These are phyloP conservation scores for Bathelium albidoporum DNA, from an alignment of 495 filamentous ascomycete species.

Conservation along the genomic window DNA sequence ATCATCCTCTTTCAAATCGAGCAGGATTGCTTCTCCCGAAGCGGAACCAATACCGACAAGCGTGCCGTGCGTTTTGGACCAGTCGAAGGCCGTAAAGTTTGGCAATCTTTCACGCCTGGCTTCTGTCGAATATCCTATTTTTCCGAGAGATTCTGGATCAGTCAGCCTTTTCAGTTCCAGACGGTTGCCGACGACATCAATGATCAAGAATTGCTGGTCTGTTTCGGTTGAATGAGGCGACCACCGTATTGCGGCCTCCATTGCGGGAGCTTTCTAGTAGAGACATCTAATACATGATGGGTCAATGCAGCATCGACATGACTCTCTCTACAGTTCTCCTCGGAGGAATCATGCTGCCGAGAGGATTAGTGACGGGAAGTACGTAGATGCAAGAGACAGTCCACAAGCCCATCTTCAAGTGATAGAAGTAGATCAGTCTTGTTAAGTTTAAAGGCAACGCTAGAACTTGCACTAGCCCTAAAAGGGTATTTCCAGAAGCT, in stretches of 20 bases:
- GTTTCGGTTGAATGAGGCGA: conserved; percentile 62
- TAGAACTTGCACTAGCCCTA: neutral
- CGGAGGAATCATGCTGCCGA: neutral
- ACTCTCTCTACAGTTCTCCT: neutral
- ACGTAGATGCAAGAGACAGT: no score
- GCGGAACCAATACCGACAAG: conserved; percentile 77
- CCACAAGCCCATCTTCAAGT: no score
- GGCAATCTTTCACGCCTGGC: conserved; percentile 71
- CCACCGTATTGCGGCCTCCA: conserved; percentile 76
- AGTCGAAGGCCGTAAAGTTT: conserved; percentile 86
- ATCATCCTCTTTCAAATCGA: conserved; percentile 58
- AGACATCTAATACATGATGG: neutral
- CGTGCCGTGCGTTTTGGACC: conserved; percentile 70
- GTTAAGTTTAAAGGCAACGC: no score
- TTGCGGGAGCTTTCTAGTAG: conserved; percentile 17
- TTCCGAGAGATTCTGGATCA: conserved; percentile 43
- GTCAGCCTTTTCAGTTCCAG: conserved; percentile 71
- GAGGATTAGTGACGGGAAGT: neutral
- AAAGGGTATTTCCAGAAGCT: no score
- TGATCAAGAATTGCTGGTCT: conserved; percentile 64
- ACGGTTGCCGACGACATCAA: conserved; percentile 70
- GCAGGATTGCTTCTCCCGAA: conserved; percentile 71
- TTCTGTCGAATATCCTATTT: conserved; percentile 54
- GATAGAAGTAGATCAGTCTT: no score
- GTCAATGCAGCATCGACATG: neutral